Conservation (phyloP, 1,139 yeast species). For the Nakaseomyces delphensis region DNA sequence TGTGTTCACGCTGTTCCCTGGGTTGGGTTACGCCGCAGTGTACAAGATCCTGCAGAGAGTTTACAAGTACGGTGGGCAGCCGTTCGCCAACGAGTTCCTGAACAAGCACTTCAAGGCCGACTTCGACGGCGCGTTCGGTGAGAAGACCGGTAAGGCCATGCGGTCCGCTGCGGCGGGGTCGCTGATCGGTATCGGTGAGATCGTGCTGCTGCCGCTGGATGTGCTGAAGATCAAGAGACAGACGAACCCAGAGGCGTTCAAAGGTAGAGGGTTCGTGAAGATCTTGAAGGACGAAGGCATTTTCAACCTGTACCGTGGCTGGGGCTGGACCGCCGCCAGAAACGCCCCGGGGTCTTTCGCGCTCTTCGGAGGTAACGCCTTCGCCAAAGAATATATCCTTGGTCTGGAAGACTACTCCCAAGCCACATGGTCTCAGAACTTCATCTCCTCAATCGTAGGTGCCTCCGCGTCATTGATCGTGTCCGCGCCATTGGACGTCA, state of each 20-base stretch:
- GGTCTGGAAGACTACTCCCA: slow-evolving; percentile 76
- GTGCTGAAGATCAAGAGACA: slow-evolving; percentile 97
- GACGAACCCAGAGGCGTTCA: slow-evolving; percentile 96
- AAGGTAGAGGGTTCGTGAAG: slow-evolving; percentile 90
- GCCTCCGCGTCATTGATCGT: slow-evolving; percentile 96
- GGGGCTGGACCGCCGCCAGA: slow-evolving; percentile 99
- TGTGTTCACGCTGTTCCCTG: slow-evolving; percentile 84
- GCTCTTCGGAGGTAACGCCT: slow-evolving; percentile 95
- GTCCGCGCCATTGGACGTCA: slow-evolving; percentile 95
- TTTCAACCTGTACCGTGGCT: slow-evolving; percentile 86
- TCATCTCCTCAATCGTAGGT: slow-evolving; percentile 92
- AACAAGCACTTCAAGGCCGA: slow-evolving; percentile 60
- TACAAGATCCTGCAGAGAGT: slow-evolving; percentile 96
- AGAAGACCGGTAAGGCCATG: slow-evolving; percentile 92
- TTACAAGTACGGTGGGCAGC: slow-evolving; percentile 98
- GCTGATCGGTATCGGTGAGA: slow-evolving; percentile 94
- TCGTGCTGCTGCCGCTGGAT: slow-evolving; percentile 88
- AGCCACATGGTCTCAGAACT: slow-evolving; percentile 94
- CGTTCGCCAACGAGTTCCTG: slow-evolving; percentile 91
- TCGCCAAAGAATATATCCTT: slow-evolving; percentile 91
- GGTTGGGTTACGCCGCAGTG: slow-evolving; percentile 96
- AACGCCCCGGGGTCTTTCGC: slow-evolving; percentile 99
- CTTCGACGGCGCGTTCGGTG: slow-evolving; percentile 74
- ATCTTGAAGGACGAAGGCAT: slow-evolving; percentile 81
- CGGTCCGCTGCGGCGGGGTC: slow-evolving; percentile 98